phyloP scores from a whole-genome alignment of 495 filamentous ascomycete species.

The Penicillium verhagenii region DNA sequence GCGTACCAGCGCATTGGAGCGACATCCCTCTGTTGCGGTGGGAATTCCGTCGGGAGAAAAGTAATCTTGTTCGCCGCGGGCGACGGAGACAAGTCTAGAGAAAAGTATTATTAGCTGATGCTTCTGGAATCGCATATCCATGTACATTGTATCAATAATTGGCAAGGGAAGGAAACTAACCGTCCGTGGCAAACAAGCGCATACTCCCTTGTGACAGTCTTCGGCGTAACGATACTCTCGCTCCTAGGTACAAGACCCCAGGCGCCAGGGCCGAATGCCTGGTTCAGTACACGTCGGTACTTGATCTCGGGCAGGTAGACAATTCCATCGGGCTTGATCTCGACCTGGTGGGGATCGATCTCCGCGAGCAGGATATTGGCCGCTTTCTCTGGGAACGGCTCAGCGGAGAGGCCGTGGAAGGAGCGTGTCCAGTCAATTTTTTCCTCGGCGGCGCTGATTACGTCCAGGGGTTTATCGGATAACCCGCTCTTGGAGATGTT shows the following conservation, averaged over 20 bases:
- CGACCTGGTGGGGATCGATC: slow-evolving; percentile 72
- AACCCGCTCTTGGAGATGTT: slow-evolving; percentile 55
- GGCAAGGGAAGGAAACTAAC: slow-evolving; percentile 53
- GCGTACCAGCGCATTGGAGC: slow-evolving; percentile 93
- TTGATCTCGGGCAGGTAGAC: slow-evolving; percentile 98
- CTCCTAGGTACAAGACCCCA: slow-evolving; percentile 93
- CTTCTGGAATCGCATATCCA: too few species aligned
- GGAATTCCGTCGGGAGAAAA: slow-evolving; percentile 90
- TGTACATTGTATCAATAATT: too few species aligned
- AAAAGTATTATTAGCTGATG: neutral
- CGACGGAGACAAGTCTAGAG: slow-evolving; percentile 81
- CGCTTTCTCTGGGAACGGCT: slow-evolving; percentile 74
- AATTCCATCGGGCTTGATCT: slow-evolving; percentile 96
- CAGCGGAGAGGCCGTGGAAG: slow-evolving; percentile 79
- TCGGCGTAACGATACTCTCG: slow-evolving; percentile 85
- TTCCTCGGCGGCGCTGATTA: slow-evolving; percentile 43
- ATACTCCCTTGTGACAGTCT: slow-evolving; percentile 91
- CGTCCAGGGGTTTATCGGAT: slow-evolving; percentile 49
- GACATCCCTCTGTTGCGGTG: slow-evolving; percentile 95
- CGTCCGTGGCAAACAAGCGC: slow-evolving; percentile 85
- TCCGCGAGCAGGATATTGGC: slow-evolving; percentile 67
- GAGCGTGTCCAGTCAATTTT: slow-evolving; percentile 90
- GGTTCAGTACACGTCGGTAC: slow-evolving; percentile 87
- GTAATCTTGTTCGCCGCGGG: slow-evolving; percentile 93
- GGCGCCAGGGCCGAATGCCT: slow-evolving; percentile 89